Conservation (phyloP, 495 filamentous ascomycete genomes). For the Cairneyella variabilis region DNA sequence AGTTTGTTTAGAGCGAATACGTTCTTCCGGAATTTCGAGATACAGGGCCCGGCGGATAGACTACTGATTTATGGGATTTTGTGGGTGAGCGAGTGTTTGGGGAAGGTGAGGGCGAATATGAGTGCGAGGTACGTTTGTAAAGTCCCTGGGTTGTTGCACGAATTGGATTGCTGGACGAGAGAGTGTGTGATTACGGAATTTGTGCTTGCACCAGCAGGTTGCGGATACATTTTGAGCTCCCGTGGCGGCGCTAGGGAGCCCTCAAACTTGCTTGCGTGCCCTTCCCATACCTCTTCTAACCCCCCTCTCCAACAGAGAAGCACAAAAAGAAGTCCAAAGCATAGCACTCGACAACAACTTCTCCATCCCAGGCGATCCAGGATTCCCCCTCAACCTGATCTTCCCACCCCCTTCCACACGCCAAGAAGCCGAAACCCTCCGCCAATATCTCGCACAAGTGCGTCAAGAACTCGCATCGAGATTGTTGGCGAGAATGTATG, state of each 20-base stretch:
- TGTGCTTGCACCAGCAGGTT: no score
- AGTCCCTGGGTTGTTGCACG: not conserved
- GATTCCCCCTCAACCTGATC: slow-evolving; percentile 84
- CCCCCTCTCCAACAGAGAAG: slow-evolving; percentile 33
- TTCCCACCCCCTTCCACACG: slow-evolving; percentile 71
- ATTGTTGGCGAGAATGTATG: slow-evolving; percentile 80
- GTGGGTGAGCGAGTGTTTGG: slow-evolving; percentile 83
- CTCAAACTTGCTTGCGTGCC: not conserved
- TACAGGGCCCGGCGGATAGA: slow-evolving; percentile 92
- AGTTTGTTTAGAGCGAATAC: slow-evolving; percentile 96
- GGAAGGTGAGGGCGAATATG: slow-evolving; percentile 76
- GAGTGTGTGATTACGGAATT: no score
- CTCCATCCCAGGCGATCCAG: slow-evolving; percentile 89
- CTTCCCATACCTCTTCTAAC: not conserved
- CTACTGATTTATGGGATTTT: slow-evolving; percentile 95
- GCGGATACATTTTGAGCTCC: no score
- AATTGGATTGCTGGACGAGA: not conserved
- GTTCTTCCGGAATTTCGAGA: slow-evolving; percentile 98
- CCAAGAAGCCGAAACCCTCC: slow-evolving; percentile 81
- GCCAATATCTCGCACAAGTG: slow-evolving; percentile 86
- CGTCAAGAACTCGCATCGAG: slow-evolving; percentile 84
- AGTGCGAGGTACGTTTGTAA: slow-evolving; percentile 33
- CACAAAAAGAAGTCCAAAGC: slow-evolving; percentile 51
- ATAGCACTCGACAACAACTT: slow-evolving; percentile 82
- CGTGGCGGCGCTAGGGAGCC: no score